Percentiles rank a stretch among this genome's conserved stretches.
phyloP scores from a whole-genome alignment of 345 rosid genomes.

The Citrus sp. region DNA sequence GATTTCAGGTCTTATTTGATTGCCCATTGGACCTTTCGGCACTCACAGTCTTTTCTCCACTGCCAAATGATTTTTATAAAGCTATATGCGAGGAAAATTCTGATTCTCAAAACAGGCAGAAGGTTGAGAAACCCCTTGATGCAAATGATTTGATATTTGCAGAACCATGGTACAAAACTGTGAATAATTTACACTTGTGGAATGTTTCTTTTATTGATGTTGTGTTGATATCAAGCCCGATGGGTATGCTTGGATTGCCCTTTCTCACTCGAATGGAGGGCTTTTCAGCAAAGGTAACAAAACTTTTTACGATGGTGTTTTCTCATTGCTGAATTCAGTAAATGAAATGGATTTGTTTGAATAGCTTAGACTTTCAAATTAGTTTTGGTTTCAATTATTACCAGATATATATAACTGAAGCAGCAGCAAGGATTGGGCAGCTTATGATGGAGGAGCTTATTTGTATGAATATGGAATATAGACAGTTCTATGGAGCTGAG shows the following conservation, averaged over 20 bases:
- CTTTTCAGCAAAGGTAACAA: constrained; percentile 75
- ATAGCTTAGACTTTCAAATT: not conserved
- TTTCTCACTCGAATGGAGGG: constrained; percentile 55
- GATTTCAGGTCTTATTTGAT: constrained; percentile 69
- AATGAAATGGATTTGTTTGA: no score
- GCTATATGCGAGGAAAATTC: constrained; percentile 18
- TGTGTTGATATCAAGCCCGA: constrained; percentile 70
- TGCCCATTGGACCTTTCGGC: constrained; percentile 83
- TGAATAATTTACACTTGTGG: constrained; percentile 69
- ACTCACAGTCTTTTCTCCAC: constrained; percentile 57
- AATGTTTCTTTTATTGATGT: constrained; percentile 68
- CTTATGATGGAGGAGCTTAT: constrained; percentile 91
- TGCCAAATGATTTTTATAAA: constrained; percentile 29
- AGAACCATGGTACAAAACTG: constrained; percentile 85
- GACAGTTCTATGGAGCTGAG: constrained; percentile 51
- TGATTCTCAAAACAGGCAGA: constrained; percentile 39
- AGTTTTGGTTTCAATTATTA: constrained; percentile 16
- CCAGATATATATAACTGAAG: constrained; percentile 77
- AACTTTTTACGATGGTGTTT: not conserved
- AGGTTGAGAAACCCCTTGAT: constrained; percentile 35
- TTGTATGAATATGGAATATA: constrained; percentile 66
- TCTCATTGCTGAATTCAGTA: not conserved
- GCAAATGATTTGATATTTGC: constrained; percentile 46
- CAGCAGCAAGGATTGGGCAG: constrained; percentile 66
- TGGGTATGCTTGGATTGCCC: constrained; percentile 86